These are phyloP conservation scores for Fagopyrum homotropicum DNA, from an alignment of 148 eudicot genomes.

Conservation along the genomic window DNA sequence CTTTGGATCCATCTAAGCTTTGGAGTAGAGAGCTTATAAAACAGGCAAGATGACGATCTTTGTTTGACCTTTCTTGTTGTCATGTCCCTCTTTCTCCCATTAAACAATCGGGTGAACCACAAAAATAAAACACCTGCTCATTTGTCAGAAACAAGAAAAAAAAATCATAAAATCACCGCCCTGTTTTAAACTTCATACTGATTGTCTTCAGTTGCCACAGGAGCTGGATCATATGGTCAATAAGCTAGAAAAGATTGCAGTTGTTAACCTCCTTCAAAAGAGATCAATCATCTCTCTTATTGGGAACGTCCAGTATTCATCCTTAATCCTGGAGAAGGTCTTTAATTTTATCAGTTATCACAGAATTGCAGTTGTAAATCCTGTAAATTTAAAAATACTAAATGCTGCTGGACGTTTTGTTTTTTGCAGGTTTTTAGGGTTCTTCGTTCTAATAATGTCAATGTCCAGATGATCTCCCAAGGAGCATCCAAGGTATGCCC, in stretches of 20 bases:
- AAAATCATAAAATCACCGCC: too few relatives aligned
- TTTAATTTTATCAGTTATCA: neutral
- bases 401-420: slow-evolving; percentile 13
- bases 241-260: slow-evolving; percentile 87
- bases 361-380: neutral
- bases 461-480: slow-evolving; percentile 98
- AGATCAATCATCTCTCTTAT: slow-evolving; percentile 90
- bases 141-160: too few relatives aligned
- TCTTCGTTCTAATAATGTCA: slow-evolving; percentile 59
- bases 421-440: slow-evolving; percentile 65
- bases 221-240: slow-evolving; percentile 85
- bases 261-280: slow-evolving; percentile 70
- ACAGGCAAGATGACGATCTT: slow-evolving; percentile 39
- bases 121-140: neutral
- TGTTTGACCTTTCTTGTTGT: neutral
- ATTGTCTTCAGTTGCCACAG: slow-evolving; percentile 26
- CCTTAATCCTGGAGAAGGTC: slow-evolving; percentile 84
- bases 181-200: neutral
- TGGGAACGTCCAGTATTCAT: slow-evolving; percentile 89
- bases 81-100: neutral
- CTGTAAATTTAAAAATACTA: neutral
- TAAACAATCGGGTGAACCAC: neutral
- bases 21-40: slow-evolving; percentile 98
- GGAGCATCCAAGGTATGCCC: slow-evolving; percentile 77
- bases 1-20: slow-evolving; percentile 93